Percentiles rank a stretch among this genome's conserved stretches.
These are phyloP conservation scores for Castanospermum australe DNA, from an alignment of 306 rosid species.

Conservation along the genomic window DNA sequence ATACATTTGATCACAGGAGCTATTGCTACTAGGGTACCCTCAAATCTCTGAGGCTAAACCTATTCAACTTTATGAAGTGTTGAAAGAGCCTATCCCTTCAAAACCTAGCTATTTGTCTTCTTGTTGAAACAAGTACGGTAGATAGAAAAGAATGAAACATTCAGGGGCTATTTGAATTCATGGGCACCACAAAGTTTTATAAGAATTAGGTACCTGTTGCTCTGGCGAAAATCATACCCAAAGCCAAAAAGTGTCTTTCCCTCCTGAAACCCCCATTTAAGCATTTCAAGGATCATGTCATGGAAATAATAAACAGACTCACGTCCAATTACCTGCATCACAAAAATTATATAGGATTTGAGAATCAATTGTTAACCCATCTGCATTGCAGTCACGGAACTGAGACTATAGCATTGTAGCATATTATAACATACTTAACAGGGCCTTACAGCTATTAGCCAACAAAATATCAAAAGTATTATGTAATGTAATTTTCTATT, in stretches of 20 bases:
- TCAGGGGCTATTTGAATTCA: too few relatives aligned
- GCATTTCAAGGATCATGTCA: conserved; percentile 88
- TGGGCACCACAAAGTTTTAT: neutral
- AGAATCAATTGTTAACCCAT: conserved; percentile 9
- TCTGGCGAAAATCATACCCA: conserved; percentile 99
- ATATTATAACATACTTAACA: neutral
- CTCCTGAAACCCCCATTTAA: conserved; percentile 87
- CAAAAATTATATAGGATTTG: conserved; percentile 13
- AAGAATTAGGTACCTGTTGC: conserved; percentile 71
- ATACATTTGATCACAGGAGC: too few relatives aligned
- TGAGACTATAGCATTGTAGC: neutral
- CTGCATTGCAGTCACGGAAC: neutral
- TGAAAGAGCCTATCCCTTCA: too few relatives aligned
- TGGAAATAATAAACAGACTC: conserved; percentile 87
- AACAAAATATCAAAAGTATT: neutral
- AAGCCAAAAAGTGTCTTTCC: conserved; percentile 95
- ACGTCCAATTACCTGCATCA: conserved; percentile 74
- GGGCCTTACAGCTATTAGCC: neutral
- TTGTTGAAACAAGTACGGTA: too few relatives aligned
- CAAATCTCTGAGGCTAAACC: too few relatives aligned
- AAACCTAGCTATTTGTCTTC: too few relatives aligned
- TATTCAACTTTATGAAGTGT: too few relatives aligned
- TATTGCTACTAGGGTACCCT: too few relatives aligned
- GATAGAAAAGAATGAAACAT: too few relatives aligned
- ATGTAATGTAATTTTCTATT: neutral